Evolutionary conservation across 139 green algal genomes (phyloP), one percentile per base, ranked within the genome.

Genomic region (Limnomonas spitsbergensis): DNA sequence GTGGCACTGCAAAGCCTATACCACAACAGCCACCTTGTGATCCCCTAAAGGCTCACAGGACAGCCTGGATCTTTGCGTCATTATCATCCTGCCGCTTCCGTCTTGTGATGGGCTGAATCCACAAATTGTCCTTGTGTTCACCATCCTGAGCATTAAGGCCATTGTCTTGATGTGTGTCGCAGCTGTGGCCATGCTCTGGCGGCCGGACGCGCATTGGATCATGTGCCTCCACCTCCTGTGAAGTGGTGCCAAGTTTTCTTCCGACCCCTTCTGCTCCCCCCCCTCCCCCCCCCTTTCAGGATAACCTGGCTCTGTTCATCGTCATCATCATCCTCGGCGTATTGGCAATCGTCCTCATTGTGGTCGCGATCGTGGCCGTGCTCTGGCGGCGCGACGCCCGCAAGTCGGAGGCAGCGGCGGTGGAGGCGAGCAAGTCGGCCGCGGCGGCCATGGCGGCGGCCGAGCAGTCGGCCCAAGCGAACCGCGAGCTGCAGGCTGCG

Each of bases 291-390:
- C 56, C 27, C 56, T 70, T 36, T 4, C 56, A 75, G 68, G 68
- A 75, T 38, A 77, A 77, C 70, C 34, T 77, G 27, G 70, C 70
- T 3, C 38, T 77, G 6, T 77, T 77, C 40, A 77, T 77, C 40
- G 4, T 77, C 70, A 77, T 77, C 40, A 77, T 77, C 70, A 66
- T 77, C 14, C 38, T 77, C 29, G 70, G 70, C 40, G n/a, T 77
- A 4, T 38, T 77, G 4, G 3, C 66, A 36, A 7, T 77, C n/a
- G 6, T 77, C 70, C 27, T 77, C 6, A 38, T 77, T 27, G 40
- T 75, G 26, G 4, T 75, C 20, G 68, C 68, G 7, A 52, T 75
- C 35, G 4, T 53, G 4, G 34, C 36, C 34, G 4, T 75, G 26
- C 36, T 75, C 4, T 52, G 36, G 68, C 9, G n/a, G 9, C 68